Conservation (phyloP, 495 filamentous ascomycete genomes). For the Podospora tetraspora region DNA sequence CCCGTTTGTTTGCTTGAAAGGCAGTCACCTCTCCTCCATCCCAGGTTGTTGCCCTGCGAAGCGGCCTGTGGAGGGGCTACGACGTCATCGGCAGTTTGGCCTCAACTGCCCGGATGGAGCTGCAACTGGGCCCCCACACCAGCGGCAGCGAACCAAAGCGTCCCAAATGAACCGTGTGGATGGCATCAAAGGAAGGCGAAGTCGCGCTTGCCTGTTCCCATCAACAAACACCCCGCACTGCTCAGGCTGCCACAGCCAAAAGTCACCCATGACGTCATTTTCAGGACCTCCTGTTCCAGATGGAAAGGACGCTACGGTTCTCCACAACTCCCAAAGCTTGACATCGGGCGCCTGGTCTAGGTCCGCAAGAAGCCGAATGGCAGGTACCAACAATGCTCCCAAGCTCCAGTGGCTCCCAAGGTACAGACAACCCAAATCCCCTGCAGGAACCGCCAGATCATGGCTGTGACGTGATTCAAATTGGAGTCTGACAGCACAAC, state of each 20-base stretch:
- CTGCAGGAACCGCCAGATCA: not conserved
- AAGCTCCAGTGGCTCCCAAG: not conserved
- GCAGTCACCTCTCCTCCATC: not conserved
- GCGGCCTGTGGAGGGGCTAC: conserved; percentile 12
- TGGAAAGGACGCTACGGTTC: not conserved
- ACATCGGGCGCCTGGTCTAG: not conserved
- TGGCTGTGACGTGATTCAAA: not conserved
- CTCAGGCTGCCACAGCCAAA: not conserved
- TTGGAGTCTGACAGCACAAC: not conserved
- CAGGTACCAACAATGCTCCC: not conserved
- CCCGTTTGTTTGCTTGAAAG: not conserved
- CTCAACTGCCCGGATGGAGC: not conserved
- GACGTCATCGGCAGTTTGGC: conserved; percentile 11
- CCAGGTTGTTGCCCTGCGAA: not conserved
- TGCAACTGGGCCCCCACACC: not conserved
- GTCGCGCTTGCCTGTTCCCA: not conserved
- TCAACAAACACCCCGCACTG: not conserved
- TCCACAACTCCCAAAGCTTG: not conserved
- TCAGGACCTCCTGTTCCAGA: not conserved
- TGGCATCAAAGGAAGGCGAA: conserved; percentile 6
- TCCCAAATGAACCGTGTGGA: not conserved
- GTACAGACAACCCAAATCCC: not conserved
- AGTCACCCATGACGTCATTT: conserved; percentile 14
- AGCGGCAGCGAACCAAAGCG: conserved; percentile 1
- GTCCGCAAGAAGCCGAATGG: not conserved